Evolutionary conservation across 805 yeast genomes (phyloP), one percentile per base, ranked within the genome.

Genomic region (Metschnikowia lochheadii): DNA sequence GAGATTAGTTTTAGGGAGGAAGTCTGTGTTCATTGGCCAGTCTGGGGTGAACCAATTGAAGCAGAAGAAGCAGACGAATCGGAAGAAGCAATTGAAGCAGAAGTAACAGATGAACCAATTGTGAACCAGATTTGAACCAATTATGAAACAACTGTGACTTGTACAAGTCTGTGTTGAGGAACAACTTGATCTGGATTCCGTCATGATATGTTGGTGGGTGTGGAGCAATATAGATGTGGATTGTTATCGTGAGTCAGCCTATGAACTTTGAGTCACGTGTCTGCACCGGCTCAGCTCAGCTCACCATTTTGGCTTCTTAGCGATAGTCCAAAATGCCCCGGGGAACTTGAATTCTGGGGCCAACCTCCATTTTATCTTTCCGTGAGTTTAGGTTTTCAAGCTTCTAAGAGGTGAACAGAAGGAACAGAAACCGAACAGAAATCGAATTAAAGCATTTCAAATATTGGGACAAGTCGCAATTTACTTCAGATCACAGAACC

Each of bases 81-180:
- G n/a, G n/a, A n/a, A n/a, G 20, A 18, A 18, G 3, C 20, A 18
- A 18, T 18, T 18, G 20, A 18, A 18, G 20, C 20, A 18, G 20
- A 18, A 3, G 20, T 18, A 18, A 18, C 20, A 2, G 20, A 18
- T 18, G 20, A 18, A 18, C 20, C 20, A 18, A 18, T 18, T 3
- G 20, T 18, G 20, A 18, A 18, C 3, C 20, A 18, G 20, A 18
- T 18, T 18, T 3, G 20, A 18, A 18, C 20, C 20, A 18, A 18
- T 18, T 18, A 3, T 18, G 20, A 18, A 18, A 2, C 20, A 18
- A 18, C 3, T 18, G 20, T 18, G 20, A 18, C 77, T 94, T 94
- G 72, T 94, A 94, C 61, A 94, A 78, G 71, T 94, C 99, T 0
- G 98, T 92, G 67, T 94, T 99, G 66, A 94, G 73, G n/a, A 92